phyloP scores from a whole-genome alignment of 2,329 filamentous ascomycete genomes.

The Ophiostoma sp. region DNA sequence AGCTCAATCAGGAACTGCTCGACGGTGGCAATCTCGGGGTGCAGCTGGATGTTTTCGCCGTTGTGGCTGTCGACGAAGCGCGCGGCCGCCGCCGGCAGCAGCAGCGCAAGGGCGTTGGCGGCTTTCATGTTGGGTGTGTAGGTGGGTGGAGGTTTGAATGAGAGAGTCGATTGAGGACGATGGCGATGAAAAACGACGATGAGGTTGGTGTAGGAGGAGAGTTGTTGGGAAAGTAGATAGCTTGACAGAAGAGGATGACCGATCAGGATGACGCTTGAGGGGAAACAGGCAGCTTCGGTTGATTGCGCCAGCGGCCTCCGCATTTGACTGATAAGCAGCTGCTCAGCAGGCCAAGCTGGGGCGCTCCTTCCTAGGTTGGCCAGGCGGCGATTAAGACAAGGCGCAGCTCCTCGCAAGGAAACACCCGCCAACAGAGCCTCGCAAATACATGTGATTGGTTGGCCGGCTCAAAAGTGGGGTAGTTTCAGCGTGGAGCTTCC shows the following conservation, averaged over 20 bases:
- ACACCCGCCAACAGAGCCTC: neutral
- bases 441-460: neutral
- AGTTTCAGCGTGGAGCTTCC: constrained; percentile 1
- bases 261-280: neutral
- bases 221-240: neutral
- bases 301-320: constrained; percentile 8
- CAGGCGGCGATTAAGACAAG: neutral
- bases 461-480: neutral
- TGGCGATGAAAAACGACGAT: neutral
- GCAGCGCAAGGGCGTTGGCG: constrained; percentile 52
- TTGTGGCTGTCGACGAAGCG: constrained; percentile 59
- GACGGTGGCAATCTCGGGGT: constrained; percentile 40
- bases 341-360: neutral
- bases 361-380: constrained; percentile 15
- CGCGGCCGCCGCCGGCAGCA: constrained; percentile 56
- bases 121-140: constrained; percentile 49
- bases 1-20: constrained; percentile 78
- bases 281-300: constrained; percentile 9
- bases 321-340: constrained; percentile 5
- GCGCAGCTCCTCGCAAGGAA: neutral
- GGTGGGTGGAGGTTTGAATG: neutral
- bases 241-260: neutral
- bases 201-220: neutral
- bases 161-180: neutral
- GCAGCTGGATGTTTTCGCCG: constrained; percentile 51